Evolutionary conservation across 1,139 yeast species (phyloP), one percentile per base, ranked within the genome.

Genomic region (Taphrina wiesneri): DNA sequence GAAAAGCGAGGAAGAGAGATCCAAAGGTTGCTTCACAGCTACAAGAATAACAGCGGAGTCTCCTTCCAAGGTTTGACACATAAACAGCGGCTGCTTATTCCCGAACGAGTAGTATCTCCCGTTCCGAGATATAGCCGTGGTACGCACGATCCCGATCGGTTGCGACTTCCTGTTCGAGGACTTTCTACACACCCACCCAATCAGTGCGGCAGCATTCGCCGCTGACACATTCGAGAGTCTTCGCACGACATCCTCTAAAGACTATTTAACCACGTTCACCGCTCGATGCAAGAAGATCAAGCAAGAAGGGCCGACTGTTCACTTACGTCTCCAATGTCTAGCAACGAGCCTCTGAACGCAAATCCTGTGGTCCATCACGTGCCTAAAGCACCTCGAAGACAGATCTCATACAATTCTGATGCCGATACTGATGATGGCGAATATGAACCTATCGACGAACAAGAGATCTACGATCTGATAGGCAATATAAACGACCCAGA

Each of bases 401-500:
- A 53, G 9, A 30, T 49, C 26, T 65, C 70, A 25, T 66, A 56
- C 63, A 46, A 71, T 60, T 70, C 54, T 15, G 66, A 54, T 30
- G 32, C 69, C 26, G 69, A 67, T 25, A 65, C 65, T 11, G 74
- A 70, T 28, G 87, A 82, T 54, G 82, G 77, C 1, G 81, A 77
- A 1, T 54, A 54, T 45, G 96, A 90, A 43, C 85, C 84, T 2
- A 85, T 93, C 51, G 99, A 93, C 74, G 77, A 91, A 5, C 90
- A 87, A 72, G 92, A 87, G 73, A 82, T 87, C 5, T 86, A 81
- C 70, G 90, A 87, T 72, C 80, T 93, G 66, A 90, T 93, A 3
- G 85, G 97, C 1, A 83, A 90, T 30, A 93, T 95, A 26, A 89
- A 96, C 0, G 99, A 95, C 75, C 99, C 99, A 1, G 99, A 95